Evolutionary conservation across 148 eudicot genomes (phyloP).

Genomic region (Gaultheria prostrata): DNA sequence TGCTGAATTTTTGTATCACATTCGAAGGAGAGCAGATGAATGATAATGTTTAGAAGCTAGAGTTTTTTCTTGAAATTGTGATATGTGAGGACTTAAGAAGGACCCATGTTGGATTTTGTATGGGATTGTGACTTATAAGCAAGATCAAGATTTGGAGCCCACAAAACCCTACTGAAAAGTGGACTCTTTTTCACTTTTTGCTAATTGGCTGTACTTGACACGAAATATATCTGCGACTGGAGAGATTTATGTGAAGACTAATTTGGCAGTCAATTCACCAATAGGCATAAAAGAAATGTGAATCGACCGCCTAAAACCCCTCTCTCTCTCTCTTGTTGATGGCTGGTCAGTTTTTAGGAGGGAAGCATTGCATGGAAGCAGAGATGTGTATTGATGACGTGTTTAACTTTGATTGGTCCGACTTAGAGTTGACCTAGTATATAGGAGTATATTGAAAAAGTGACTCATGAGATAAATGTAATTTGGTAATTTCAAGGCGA

Average conservation of each 20-base stretch:
- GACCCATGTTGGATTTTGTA: slow-evolving; percentile 2
- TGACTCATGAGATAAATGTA: too few species aligned
- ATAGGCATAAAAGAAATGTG: neutral
- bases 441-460: too few species aligned
- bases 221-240: neutral
- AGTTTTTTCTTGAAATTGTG: neutral
- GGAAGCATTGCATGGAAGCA: neutral
- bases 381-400: neutral
- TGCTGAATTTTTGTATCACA: neutral
- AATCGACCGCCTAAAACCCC: neutral
- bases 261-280: neutral
- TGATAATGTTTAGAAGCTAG: neutral
- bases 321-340: neutral
- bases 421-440: neutral
- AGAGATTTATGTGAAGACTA: slow-evolving; percentile 4
- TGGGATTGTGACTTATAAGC: neutral
- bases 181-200: neutral
- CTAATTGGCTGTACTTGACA: neutral
- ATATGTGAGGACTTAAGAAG: slow-evolving; percentile 11
- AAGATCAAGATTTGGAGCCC: slow-evolving; percentile 22
- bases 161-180: neutral
- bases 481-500: too few species aligned
- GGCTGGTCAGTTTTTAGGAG: neutral
- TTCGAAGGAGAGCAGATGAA: neutral
- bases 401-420: neutral